These are phyloP conservation scores for Inga oerstediana DNA, from an alignment of 306 rosid genomes.

Conservation along the genomic window DNA sequence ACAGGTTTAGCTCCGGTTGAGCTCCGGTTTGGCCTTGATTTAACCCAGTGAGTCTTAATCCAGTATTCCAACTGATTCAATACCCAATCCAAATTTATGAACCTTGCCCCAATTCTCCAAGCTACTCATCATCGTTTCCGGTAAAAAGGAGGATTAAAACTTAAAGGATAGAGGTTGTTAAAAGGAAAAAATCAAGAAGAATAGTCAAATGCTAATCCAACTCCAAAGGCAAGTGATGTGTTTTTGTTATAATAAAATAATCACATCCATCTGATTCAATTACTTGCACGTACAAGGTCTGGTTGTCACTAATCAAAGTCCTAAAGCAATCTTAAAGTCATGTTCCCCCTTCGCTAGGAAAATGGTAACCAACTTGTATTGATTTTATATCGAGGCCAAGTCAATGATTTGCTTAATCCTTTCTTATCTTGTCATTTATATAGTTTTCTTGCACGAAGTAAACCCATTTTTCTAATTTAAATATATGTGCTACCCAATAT, in stretches of 20 bases:
- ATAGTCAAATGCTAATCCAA: constrained; percentile 15
- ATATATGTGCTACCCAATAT: neutral
- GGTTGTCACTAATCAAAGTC: neutral
- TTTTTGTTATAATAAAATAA: neutral
- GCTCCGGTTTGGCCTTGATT: no score
- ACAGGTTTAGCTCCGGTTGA: no score
- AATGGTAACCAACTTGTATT: neutral
- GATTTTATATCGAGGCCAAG: neutral
- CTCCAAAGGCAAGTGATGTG: neutral
- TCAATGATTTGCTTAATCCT: neutral
- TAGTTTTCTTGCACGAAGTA: neutral
- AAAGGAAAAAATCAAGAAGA: neutral
- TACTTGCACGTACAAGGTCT: neutral
- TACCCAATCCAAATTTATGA: no score
- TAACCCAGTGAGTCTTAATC: no score
- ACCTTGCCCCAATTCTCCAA: no score
- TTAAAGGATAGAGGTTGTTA: neutral
- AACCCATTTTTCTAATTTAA: neutral
- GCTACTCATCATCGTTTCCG: no score
- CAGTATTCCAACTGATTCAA: no score
- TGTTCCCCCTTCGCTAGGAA: neutral
- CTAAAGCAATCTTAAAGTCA: neutral
- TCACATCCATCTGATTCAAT: neutral
- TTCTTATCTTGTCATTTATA: neutral
- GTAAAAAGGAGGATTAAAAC: no score